phyloP scores from a whole-genome alignment of 2,329 filamentous ascomycete genomes.

The Fusarium sp. region DNA sequence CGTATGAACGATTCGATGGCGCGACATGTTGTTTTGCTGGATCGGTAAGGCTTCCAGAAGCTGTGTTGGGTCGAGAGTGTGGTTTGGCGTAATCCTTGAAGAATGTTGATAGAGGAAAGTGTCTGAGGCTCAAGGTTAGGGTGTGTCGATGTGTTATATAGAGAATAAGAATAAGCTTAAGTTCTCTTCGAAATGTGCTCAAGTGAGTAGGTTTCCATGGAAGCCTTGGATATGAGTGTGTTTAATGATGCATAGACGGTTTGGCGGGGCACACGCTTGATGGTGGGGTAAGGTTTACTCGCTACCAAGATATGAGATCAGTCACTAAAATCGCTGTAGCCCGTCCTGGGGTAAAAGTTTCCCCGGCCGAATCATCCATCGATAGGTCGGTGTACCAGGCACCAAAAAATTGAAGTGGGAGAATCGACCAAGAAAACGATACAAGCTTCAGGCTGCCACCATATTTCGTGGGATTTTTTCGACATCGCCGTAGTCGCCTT shows the following conservation, averaged over 20 bases:
- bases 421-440: conserved; percentile 46
- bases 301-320: too few species aligned
- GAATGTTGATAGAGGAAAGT: not conserved
- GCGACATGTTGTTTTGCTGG: conserved; percentile 40
- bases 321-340: too few species aligned
- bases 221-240: conserved; percentile 7
- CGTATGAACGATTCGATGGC: conserved; percentile 53
- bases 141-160: not conserved
- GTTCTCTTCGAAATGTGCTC: not conserved
- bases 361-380: too few species aligned
- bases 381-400: conserved; percentile 49
- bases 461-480: conserved; percentile 44
- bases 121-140: not conserved
- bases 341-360: too few species aligned
- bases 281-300: too few species aligned
- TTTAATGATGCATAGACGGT: conserved; percentile 33
- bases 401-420: conserved; percentile 53
- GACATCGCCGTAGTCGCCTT: conserved; percentile 43
- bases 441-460: conserved; percentile 51
- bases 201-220: not conserved
- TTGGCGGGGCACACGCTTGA: conserved; percentile 41
- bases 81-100: not conserved
- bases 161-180: not conserved
- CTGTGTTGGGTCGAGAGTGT: not conserved
- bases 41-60: conserved; percentile 4